A percentile compares a stretch with the other conserved stretches of the same genome.
Evolutionary conservation across 140 eudicot genomes (phyloP).

Genomic region (Flaveria floridana): DNA sequence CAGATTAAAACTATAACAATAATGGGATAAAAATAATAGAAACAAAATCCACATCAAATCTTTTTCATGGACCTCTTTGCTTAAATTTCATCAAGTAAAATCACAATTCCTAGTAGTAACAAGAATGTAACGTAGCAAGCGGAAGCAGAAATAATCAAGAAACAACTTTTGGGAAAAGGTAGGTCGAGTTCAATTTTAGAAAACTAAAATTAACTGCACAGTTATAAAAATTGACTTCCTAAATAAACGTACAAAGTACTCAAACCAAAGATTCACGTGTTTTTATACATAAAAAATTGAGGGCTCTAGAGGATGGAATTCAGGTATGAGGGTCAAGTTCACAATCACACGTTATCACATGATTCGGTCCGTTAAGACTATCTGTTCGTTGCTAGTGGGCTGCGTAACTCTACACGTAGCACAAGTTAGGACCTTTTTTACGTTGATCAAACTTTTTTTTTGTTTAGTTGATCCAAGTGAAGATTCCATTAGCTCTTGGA

Average conservation of each 20-base stretch:
- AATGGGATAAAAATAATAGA: slow-evolving; percentile 26
- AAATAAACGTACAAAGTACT: too few species aligned
- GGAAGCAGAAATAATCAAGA: too few species aligned
- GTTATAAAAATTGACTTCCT: too few species aligned
- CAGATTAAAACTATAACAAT: slow-evolving; percentile 28
- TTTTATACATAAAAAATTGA: too few species aligned
- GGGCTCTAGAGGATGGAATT: not conserved
- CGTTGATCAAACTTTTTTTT: not conserved
- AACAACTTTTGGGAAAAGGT: too few species aligned
- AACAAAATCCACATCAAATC: slow-evolving; percentile 30
- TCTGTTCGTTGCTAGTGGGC: not conserved
- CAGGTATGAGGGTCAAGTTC: not conserved
- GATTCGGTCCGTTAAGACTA: not conserved
- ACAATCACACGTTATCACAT: not conserved
- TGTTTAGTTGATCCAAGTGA: too few species aligned
- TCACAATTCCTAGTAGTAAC: not conserved
- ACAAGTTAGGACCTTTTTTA: not conserved
- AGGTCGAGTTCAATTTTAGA: too few species aligned
- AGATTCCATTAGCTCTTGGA: not conserved
- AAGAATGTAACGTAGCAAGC: not conserved
- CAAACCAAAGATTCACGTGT: too few species aligned
- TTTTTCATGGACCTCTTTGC: slow-evolving; percentile 24
- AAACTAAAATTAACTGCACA: too few species aligned
- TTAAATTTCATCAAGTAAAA: not conserved
- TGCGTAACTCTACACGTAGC: not conserved